Conservation (phyloP, 129 eudicot species). For the Mikania micrantha region DNA sequence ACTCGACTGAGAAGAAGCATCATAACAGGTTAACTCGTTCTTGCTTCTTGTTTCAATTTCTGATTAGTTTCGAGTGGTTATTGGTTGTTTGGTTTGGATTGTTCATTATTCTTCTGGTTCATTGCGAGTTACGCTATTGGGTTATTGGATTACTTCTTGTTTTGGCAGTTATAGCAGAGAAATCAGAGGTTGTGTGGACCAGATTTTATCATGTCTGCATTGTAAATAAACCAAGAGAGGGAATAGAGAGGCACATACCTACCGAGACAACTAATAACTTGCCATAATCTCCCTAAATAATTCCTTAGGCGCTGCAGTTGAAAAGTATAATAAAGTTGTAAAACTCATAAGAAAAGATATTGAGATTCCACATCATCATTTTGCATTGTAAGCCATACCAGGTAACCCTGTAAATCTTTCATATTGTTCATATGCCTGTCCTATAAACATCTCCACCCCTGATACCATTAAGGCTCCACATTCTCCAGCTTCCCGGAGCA, state of each 20-base stretch:
- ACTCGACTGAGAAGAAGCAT: too few species aligned
- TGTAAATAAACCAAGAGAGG: too few species aligned
- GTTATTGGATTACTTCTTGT: too few species aligned
- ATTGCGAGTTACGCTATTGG: too few species aligned
- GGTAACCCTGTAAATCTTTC: constrained; percentile 95
- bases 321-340: constrained; percentile 1
- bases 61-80: too few species aligned
- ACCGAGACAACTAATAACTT: constrained; percentile 17
- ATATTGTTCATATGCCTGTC: constrained; percentile 88
- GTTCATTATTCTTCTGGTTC: too few species aligned
- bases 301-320: constrained; percentile 70
- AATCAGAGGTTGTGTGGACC: too few species aligned
- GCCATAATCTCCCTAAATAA: constrained; percentile 55
- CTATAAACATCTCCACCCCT: constrained; percentile 91
- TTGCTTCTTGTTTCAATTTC: too few species aligned
- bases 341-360: background rate
- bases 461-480: constrained; percentile 68
- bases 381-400: constrained; percentile 35
- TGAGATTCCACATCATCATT: background rate
- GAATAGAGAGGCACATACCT: constrained; percentile 9
- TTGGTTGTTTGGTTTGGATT: too few species aligned
- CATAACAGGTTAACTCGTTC: too few species aligned
- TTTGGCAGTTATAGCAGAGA: too few species aligned
- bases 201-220: too few species aligned
- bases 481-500: constrained; percentile 74